Evolutionary conservation across 140 eudicot genomes (phyloP), one percentile per base, ranked within the genome.

Genomic region (Senecio squalidus): DNA sequence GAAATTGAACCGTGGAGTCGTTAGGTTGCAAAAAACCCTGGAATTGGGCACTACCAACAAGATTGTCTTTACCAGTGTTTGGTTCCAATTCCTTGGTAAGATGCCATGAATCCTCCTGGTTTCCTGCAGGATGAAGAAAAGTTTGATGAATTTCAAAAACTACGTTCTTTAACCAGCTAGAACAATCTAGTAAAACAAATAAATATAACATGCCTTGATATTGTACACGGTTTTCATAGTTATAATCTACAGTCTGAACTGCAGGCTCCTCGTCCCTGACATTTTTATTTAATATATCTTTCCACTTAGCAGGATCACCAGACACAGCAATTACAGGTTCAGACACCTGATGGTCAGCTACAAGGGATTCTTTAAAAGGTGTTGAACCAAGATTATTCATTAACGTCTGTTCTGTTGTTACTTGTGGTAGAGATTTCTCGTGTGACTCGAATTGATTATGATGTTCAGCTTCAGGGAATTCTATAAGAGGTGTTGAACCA

Each of bases 401-500:
- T 24, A 25, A 59, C 59, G 27, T 45, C 25, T 63, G 74, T 50
- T 69, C 83, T 30, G 54, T 18, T 21, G 49, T 58, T 43, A 17
- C 75, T 16, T 30, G 54, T 28, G 64, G 65, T 31, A 48, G 56
- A 17, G 73, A 70, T 47, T 72, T 70, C 25, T n/a, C 81, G 31
- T 40, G 82, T 30, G 66, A 62, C 54, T 58, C 73, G 13, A 61
- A 49, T 33, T 15, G 74, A 66, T 67, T 23, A 60, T 43, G 64
- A 52, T 72, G 74, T 31, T 74, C 56, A 51, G 51, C 70, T 31
- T 21, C 55, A 60, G 15, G 25, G 21, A 65, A 36, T 48, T 64
- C 61, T 22, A 57, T 52, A 45, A 48, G 34, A 62, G 83, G 59
- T 39, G 64, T 58, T 21, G 69, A 63, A 62, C 75, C 75, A 64